These are phyloP conservation scores for Babesia ovis DNA, from an alignment of 169 alveolate species.

Conservation along the genomic window DNA sequence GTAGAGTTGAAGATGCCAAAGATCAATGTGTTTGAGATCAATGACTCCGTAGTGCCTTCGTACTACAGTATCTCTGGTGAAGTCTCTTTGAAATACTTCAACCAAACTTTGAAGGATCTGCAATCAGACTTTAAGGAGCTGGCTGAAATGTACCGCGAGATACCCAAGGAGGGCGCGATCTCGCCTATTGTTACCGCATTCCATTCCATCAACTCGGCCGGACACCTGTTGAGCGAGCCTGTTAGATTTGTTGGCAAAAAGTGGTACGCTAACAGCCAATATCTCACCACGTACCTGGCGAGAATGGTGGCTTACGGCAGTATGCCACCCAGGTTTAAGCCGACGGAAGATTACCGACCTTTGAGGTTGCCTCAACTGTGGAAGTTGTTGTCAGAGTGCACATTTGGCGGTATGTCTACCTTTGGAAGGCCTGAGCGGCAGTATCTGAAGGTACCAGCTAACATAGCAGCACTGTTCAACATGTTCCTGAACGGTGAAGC, in stretches of 20 bases:
- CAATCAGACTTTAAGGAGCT: not conserved
- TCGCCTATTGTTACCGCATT: not conserved
- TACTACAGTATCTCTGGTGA: conserved; percentile 25
- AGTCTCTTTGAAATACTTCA: not conserved
- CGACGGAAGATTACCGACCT: not conserved
- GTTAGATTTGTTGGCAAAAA: not conserved
- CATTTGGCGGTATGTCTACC: not conserved
- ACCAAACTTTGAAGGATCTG: too few relatives aligned
- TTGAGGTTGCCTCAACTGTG: not conserved
- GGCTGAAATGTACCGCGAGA: not conserved
- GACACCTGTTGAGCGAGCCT: not conserved
- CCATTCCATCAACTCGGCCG: conserved; percentile 21
- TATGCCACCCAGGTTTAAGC: not conserved
- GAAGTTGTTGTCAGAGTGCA: not conserved
- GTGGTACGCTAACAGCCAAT: not conserved
- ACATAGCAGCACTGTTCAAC: conserved; percentile 18
- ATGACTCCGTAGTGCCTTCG: conserved; percentile 40
- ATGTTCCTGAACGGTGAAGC: conserved; percentile 3
- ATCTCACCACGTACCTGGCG: not conserved
- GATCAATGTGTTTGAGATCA: conserved; percentile 18
- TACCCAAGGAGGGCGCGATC: not conserved
- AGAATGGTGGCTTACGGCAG: conserved; percentile 30
- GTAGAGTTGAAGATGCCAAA: conserved; percentile 5
- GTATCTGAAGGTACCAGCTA: conserved; percentile 11
- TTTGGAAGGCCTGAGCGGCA: not conserved